Evolutionary conservation across 1,284 basidiomycete genomes (phyloP), one percentile per base, ranked within the genome.

Genomic region (Trichosporon inkin): DNA sequence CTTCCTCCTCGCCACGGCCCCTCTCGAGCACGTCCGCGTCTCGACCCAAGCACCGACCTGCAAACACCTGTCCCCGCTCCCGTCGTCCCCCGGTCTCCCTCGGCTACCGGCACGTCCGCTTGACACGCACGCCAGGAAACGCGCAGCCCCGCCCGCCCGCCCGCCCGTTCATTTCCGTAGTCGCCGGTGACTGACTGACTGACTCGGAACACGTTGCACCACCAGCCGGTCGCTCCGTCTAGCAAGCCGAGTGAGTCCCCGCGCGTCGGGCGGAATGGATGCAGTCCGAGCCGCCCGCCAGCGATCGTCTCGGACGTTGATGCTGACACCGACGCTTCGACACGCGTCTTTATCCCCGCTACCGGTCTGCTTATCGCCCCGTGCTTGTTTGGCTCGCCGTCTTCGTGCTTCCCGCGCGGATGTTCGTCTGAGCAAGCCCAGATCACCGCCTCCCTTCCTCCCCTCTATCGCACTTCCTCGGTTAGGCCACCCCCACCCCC

Each of bases 131-230:
- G 44, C 44, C 10, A 49, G 44, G 28, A 49, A 49, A 49, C 44
- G 44, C 44, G 44, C 44, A 32, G 44, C 44, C 44, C n/a, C n/a
- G n/a, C n/a, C n/a, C n/a, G n/a, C n/a, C n/a, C n/a, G n/a, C n/a
- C n/a, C n/a, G n/a, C n/a, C 44, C n/a, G 44, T 49, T n/a, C 44
- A 49, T 49, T 49, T 49, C 44, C 28, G 44, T 49, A n/a, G n/a
- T n/a, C n/a, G 44, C 44, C 44, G 44, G 44, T 49, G 44, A 49
- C 44, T 49, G 44, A 49, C 44, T 49, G 44, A 49, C 44, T 49
- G 44, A 49, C 44, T 49, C 44, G 22, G 44, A 49, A 49, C 44
- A 49, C 44, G 44, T 49, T 49, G 44, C 28, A 49, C 22, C 28
- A 49, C 22, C 44, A 49, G 28, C 44, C 22, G 28, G 44, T 22